Base-by-base conservation (phyloP, 2,329 filamentous ascomycete genomes). In the Curvularia sp. region DNA sequence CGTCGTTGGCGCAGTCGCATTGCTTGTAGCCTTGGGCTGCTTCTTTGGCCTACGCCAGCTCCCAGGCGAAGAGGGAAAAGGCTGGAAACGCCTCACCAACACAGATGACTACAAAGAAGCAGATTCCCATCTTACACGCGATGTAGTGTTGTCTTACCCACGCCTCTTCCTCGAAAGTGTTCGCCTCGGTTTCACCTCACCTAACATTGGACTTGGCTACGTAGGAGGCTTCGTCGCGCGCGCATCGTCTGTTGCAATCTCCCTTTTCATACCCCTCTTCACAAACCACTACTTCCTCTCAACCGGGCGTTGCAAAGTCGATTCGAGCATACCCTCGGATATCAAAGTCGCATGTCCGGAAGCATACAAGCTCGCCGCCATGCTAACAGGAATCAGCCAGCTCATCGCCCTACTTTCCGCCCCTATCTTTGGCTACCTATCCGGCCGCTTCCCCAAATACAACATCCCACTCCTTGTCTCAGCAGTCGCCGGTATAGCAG, bases 221-320 rank as follows among this genome's bases (percentile, higher is more conserved):
- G 81, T 98, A 0, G 95, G 94, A 62, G 95, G 95, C 1, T 97
- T 98, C 70, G 94, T 99, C 2, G 94, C 93, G 9, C 88, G 95
- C 55, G 93, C 95, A 7, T 97, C 93, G 0, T 97, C 93, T 0
- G 95, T 99, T 5, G 94, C 91, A 52, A 96, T 99, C 64, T 96
- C 92, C 0, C 85, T 98, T 5, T 99, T 98, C 79, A 90, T 99
- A 53, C 95, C 95, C 0, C 85, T 99, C 1, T 96, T 91, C 73
- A 88, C 97, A 68, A 98, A 98, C 74, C 89, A 92, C 24, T 97
- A 92, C 77, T 98, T 94, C 77, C 90, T 94, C 63, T 81, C 83
- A 49, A 89, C 89, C 53, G 93, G 92, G 2, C 89, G 91, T 65
- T 98, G 95, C 79, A 84, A 87, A 30, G 79, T 77, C 15, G 77